Base-by-base conservation (phyloP, 352 stramenopile species). In the Saprolegnia diclina region DNA sequence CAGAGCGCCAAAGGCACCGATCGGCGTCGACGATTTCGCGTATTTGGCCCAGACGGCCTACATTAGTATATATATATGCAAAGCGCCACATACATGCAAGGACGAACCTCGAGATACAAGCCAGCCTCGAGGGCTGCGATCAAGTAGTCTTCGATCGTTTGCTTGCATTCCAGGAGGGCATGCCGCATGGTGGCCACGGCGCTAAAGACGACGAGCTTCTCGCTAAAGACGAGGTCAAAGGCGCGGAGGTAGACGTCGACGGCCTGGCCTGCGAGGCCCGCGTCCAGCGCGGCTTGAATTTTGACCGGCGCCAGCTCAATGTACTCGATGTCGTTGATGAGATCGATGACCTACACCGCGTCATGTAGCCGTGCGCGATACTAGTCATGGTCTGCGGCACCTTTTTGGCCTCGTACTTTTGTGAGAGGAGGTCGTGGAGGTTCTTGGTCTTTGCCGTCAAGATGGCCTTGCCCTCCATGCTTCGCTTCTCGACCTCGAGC, bases 401-500 rank as follows among this genome's bases (percentile, higher is more conserved):
- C 73, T 90, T 92, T 55, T 90, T 90, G 18, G 83, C 83, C 54
- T 92, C 83, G 71, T 91, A 90, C 54, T 94, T 91, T 44, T 90
- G 83, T 10, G 90, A 75, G 40, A 94, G 62, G 38, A 94, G 72
- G 65, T 94, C 83, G 0, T 82, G 81, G 35, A 94, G 50, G 70
- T 90, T 92, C 53, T 89, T 91, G 35, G 84, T 92, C 77, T 92
- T 94, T 74, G 82, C 91, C 53, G 81, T 83, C 52, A 91, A 53
- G 38, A 92, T 92, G 40, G 80, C 87, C 53, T 87, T 88, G n/a
- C 86, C 86, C 50, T 92, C 84, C 11, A 78, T 81, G 26, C 79
- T 77, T 64, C 84, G 78, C 67, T 90, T 89, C 32, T 63, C 79
- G 32, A 92, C 77, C 71, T 91, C 81, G 4, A 82, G 73, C 19